Evolutionary conservation across 257 asterid species (phyloP), one percentile per base, ranked within the genome.

Genomic region (Vinca minor): DNA sequence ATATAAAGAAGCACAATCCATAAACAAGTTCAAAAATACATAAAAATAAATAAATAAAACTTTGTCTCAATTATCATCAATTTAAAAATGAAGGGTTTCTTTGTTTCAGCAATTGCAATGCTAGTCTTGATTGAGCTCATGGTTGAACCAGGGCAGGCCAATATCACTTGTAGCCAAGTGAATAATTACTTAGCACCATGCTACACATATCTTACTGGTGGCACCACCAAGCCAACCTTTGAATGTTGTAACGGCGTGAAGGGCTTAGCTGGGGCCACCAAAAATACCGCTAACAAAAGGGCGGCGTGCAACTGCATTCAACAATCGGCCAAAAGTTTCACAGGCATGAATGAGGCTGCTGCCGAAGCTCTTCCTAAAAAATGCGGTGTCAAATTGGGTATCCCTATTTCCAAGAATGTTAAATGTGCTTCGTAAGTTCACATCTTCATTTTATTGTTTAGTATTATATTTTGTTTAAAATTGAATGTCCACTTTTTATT

Each of bases 401-500:
- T 78, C 12, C 81, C 85, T 0, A 42, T 83, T 73, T 78, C 85
- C 12, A 76, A 71, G 58, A 70, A 15, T 1, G 77, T 81, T 56
- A 70, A 83, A 55, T 83, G 83, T 45, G 69, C 34, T 45, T 53
- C 8, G 81, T 77, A 44, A 70, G 77, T 47, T n/a, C n/a, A n/a
- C n/a, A n/a, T n/a, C n/a, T n/a, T n/a, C n/a, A n/a, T n/a, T n/a
- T n/a, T n/a, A n/a, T n/a, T n/a, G n/a, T n/a, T n/a, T n/a, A n/a
- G n/a, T n/a, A n/a, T n/a, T n/a, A n/a, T n/a, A n/a, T n/a, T n/a
- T n/a, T n/a, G n/a, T n/a, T n/a, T n/a, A n/a, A n/a, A n/a, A n/a
- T n/a, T n/a, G n/a, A n/a, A n/a, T n/a, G n/a, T n/a, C n/a, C n/a
- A n/a, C n/a, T n/a, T n/a, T n/a, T n/a, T n/a, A n/a, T n/a, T n/a